Evolutionary conservation across 257 asterid genomes (phyloP).

Genomic region (Solanum piurae): DNA sequence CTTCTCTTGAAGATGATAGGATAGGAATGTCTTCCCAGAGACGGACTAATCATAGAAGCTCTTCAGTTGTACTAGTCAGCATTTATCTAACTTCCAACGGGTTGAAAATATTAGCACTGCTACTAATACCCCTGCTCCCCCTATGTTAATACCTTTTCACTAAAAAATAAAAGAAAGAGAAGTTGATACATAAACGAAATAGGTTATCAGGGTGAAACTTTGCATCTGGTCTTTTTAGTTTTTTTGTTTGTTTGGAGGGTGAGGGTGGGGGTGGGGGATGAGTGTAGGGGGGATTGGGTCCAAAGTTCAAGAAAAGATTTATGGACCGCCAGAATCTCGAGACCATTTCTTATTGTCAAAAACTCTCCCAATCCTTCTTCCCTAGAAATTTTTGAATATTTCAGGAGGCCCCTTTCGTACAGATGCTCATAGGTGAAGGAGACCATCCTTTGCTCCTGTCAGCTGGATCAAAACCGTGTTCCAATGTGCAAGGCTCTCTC

Average conservation of each 20-base stretch:
- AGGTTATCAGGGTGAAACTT: neutral
- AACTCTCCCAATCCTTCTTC: neutral
- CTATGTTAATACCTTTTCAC: neutral
- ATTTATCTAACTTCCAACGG: neutral
- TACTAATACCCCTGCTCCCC: neutral
- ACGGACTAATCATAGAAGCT: neutral
- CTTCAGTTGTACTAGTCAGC: neutral
- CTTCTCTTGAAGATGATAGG: neutral
- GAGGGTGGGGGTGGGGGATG: no score
- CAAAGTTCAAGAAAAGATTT: neutral
- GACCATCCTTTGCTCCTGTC: neutral
- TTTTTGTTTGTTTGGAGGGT: neutral
- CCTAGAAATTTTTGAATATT: neutral
- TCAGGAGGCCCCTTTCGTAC: neutral
- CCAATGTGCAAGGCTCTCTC: neutral
- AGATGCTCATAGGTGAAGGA: neutral
- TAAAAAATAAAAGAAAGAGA: neutral
- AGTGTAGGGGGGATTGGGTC: neutral
- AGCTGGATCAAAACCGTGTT: neutral
- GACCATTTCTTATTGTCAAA: neutral
- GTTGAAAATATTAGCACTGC: neutral
- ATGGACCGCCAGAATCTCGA: neutral
- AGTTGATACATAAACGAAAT: neutral
- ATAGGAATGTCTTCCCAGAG: neutral
- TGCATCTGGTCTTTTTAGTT: neutral